These are phyloP conservation scores for Ophiostoma sp. DNA, from an alignment of 2,329 filamentous ascomycete genomes.

Conservation along the genomic window DNA sequence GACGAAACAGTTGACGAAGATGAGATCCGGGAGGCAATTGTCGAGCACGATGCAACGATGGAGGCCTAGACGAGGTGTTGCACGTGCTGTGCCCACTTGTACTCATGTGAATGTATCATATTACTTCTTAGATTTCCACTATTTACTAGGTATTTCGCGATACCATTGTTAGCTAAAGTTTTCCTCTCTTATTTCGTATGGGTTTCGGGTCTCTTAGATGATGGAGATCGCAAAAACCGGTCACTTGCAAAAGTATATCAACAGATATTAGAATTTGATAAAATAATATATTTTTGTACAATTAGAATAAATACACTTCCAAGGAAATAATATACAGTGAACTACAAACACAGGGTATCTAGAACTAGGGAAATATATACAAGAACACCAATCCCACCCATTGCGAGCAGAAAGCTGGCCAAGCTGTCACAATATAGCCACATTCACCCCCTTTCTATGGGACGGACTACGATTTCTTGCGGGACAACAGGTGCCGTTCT, in stretches of 20 bases:
- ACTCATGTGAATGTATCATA: too few relatives aligned
- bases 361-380: neutral
- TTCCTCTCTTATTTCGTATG: too few relatives aligned
- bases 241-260: too few relatives aligned
- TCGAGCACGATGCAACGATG: slow-evolving; percentile 32
- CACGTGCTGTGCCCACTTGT: too few relatives aligned
- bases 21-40: slow-evolving; percentile 34
- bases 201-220: too few relatives aligned
- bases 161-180: neutral
- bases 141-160: neutral
- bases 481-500: neutral
- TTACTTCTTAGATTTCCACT: neutral
- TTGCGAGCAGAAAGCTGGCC: too few relatives aligned
- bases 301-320: too few relatives aligned
- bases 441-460: too few relatives aligned
- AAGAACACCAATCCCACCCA: neutral
- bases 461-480: neutral
- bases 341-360: neutral
- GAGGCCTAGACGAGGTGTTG: slow-evolving; percentile 27
- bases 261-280: too few relatives aligned
- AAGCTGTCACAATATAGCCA: too few relatives aligned
- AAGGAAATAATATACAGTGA: too few relatives aligned
- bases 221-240: too few relatives aligned
- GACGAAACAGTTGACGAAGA: slow-evolving; percentile 31
- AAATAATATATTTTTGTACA: neutral